These are phyloP conservation scores for Auricularia heimuer DNA, from an alignment of 768 basidiomycete genomes.

Conservation along the genomic window DNA sequence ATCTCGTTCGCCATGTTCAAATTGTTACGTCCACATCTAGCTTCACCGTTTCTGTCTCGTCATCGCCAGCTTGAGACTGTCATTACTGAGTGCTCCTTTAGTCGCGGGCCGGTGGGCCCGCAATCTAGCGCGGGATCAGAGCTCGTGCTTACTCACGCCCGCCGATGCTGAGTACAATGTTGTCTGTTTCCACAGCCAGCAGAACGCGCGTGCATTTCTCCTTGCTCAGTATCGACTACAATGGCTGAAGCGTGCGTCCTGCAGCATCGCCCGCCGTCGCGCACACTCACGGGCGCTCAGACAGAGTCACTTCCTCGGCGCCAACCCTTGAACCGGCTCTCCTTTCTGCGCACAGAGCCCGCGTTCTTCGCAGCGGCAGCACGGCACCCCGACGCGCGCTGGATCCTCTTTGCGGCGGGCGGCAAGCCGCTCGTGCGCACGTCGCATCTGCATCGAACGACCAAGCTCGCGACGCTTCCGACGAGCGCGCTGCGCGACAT, in stretches of 20 bases:
- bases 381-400: constrained; percentile 48
- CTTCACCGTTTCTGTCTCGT: too few species aligned
- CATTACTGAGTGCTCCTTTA: too few species aligned
- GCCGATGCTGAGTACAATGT: too few species aligned
- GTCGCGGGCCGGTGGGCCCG: too few species aligned
- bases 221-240: background rate
- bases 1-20: too few species aligned
- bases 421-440: constrained; percentile 56
- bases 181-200: background rate
- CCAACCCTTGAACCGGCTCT: constrained; percentile 69
- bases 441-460: constrained; percentile 15
- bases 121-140: too few species aligned
- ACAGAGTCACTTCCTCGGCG: constrained; percentile 39
- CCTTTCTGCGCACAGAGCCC: constrained; percentile 69
- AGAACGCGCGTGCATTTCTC: background rate
- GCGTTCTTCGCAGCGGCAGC: constrained; percentile 68
- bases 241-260: constrained; percentile 2
- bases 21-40: too few species aligned
- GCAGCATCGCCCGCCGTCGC: background rate
- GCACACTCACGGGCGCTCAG: constrained; percentile 18
- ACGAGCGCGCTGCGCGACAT: constrained; percentile 54
- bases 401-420: constrained; percentile 61
- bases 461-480: constrained; percentile 41
- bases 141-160: too few species aligned
- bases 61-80: too few species aligned